Conservation (phyloP, 2,329 filamentous ascomycete genomes). For the Nigrospora sphaerica region DNA sequence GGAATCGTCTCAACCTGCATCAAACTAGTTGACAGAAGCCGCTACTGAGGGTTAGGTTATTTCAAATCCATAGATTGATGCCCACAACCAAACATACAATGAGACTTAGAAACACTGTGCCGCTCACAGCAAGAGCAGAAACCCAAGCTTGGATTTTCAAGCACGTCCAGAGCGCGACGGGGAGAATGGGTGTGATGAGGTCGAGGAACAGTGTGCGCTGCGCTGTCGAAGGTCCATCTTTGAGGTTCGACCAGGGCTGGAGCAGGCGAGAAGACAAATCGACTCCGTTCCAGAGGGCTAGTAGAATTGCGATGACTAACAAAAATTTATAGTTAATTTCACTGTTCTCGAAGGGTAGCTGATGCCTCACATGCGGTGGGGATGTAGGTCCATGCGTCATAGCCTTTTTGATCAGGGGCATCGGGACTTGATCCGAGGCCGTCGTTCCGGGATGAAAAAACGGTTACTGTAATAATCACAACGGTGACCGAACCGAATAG, state of each 20-base stretch:
- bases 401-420: background rate
- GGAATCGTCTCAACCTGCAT: background rate
- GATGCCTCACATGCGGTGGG: background rate
- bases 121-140: background rate
- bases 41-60: background rate
- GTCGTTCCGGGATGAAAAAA: background rate
- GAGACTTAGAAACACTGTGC: background rate
- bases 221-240: background rate
- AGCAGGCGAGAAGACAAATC: conserved; percentile 2
- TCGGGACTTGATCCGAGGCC: background rate
- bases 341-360: background rate
- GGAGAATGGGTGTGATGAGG: background rate
- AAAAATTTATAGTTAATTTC: too few relatives aligned
- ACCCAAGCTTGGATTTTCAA: background rate
- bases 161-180: background rate
- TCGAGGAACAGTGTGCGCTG: conserved; percentile 1
- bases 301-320: background rate
- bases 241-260: conserved; percentile 3
- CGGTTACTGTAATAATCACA: too few relatives aligned
- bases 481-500: too few relatives aligned
- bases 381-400: conserved; percentile 2
- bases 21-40: background rate
- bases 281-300: conserved; percentile 1
- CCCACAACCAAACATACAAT: background rate
- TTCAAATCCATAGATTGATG: too few relatives aligned